Evolutionary conservation across 2,329 filamentous ascomycete species (phyloP), one percentile per base, ranked within the genome.

Genomic region (Neonectria hederae): DNA sequence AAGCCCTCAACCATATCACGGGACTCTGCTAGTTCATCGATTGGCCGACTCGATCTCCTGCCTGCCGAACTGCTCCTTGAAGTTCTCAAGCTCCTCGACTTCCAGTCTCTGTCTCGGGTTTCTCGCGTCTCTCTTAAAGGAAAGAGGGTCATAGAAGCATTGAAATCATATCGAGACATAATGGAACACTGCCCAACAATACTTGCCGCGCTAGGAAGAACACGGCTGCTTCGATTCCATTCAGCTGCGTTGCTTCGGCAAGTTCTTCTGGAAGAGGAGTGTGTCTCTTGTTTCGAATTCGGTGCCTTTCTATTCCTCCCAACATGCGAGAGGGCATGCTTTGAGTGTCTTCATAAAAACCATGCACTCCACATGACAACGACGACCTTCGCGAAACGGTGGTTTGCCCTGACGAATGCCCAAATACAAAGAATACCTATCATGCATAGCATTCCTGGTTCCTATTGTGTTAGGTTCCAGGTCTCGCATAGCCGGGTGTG

Each of bases 91-190:
- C 55, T 72, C 42, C 76, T 75, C 24, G 68, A 74, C 40, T 73
- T 73, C 22, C 65, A 61, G 48, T 71, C 69, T 2, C 54, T 73
- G 10, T 57, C 59, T 57, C 75, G 72, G 49, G 53, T 77, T 54
- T 72, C 74, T 8, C 62, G 63, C 21, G 55, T 62, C 5, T 73
- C 65, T 10, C 22, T 68, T 2, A 63, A 62, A 49, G 72, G 63
- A 4, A 73, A 69, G 21, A 51, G 43, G 2, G 26, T 67, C 0
- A 65, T 76, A 6, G 65, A 73, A 17, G 55, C 60, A 3, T 74
- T 77, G 4, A 69, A 76, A 1, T 67, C 79, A 9, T 76, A 78
- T 22, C 82, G 77, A 78, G 77, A 80, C 32, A 71, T 78, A 32
- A 79, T 80, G 35, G 80, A 81, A 67, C 83, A 76, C 43, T 72